Conservation (phyloP, 2,329 filamentous ascomycete genomes). For the Annulohypoxylon truncatum region DNA sequence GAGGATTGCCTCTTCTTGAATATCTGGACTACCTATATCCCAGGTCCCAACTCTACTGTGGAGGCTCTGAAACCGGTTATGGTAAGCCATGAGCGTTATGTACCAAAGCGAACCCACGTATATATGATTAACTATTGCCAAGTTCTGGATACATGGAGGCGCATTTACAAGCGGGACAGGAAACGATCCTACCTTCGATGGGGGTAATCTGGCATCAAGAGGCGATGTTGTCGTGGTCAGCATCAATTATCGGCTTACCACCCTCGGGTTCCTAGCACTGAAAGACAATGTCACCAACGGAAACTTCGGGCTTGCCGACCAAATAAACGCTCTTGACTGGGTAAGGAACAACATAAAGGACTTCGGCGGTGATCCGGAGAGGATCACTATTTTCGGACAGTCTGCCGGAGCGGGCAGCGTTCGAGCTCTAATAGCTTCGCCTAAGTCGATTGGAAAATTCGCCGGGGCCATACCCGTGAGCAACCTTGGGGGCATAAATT, state of each 20-base stretch:
- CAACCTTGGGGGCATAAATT: constrained; percentile 59
- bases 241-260: constrained; percentile 70
- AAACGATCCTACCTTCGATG: constrained; percentile 58
- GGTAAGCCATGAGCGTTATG: constrained; percentile 21
- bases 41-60: constrained; percentile 43
- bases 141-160: constrained; percentile 61
- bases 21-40: constrained; percentile 57
- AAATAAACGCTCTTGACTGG: constrained; percentile 63
- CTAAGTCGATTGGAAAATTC: constrained; percentile 60
- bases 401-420: constrained; percentile 65
- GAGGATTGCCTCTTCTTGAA: constrained; percentile 63
- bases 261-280: constrained; percentile 68
- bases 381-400: constrained; percentile 67
- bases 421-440: constrained; percentile 61
- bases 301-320: constrained; percentile 63
- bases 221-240: constrained; percentile 69
- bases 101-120: neutral
- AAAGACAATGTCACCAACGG: constrained; percentile 58
- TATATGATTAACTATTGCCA: neutral
- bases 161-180: constrained; percentile 64
- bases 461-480: constrained; percentile 58
- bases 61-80: constrained; percentile 52
- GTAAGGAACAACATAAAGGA: constrained; percentile 62
- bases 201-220: constrained; percentile 67
- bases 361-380: constrained; percentile 67